Conservation (phyloP, 2,329 filamentous ascomycete species). For the Trichophyton verrucosum region DNA sequence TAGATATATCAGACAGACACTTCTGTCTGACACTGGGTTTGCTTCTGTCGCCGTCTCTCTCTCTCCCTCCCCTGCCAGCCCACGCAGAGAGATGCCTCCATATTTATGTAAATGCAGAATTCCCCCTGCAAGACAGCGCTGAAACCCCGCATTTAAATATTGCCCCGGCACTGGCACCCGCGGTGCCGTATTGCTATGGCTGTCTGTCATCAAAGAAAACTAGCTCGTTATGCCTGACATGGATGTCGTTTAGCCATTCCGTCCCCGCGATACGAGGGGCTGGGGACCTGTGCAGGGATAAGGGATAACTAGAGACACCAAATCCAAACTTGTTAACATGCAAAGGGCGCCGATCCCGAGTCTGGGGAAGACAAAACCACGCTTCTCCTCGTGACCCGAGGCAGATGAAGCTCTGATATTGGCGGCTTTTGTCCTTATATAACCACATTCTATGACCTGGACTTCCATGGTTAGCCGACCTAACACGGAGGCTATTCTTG, state of each 20-base stretch:
- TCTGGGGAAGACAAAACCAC: too few species aligned
- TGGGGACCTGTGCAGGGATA: not conserved
- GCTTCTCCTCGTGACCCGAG: too few species aligned
- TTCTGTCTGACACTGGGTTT: not conserved
- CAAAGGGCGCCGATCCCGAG: too few species aligned
- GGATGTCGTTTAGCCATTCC: not conserved
- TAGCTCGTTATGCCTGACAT: not conserved
- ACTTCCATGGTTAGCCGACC: too few species aligned
- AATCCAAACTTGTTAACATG: not conserved
- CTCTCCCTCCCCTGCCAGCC: not conserved
- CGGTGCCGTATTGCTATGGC: not conserved
- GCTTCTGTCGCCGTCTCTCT: not conserved
- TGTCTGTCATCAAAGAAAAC: not conserved
- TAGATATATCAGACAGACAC: not conserved
- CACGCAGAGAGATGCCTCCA: not conserved
- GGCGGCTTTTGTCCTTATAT: too few species aligned
- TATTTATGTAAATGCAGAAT: not conserved
- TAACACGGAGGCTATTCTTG: too few species aligned
- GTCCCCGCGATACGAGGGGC: not conserved
- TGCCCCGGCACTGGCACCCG: not conserved
- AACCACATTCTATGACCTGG: too few species aligned
- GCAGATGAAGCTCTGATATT: too few species aligned
- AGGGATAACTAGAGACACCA: not conserved
- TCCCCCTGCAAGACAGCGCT: not conserved
- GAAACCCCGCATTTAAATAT: not conserved